Conservation (phyloP, 169 alveolate genomes). For the Plasmodium vivax region DNA sequence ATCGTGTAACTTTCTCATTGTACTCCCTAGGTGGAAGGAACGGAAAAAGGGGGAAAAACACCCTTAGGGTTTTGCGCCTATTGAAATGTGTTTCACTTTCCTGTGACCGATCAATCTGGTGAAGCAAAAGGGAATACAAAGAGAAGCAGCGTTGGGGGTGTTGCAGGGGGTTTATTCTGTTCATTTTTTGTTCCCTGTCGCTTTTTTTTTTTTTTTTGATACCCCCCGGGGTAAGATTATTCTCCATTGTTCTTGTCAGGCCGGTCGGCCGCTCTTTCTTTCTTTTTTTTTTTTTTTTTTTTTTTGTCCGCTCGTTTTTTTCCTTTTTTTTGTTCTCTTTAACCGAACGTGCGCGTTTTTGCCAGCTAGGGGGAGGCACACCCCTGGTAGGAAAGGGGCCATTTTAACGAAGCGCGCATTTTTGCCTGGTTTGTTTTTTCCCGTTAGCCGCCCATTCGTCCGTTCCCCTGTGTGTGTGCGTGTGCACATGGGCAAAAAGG, state of each 20-base stretch:
- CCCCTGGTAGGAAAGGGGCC: neutral
- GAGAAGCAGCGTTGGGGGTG: neutral
- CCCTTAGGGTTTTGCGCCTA: neutral
- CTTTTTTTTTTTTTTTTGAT: neutral
- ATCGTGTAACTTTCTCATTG: neutral
- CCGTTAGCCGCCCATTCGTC: neutral
- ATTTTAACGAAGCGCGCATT: constrained; percentile 1
- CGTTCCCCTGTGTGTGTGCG: constrained; percentile 23
- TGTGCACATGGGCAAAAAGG: constrained; percentile 12
- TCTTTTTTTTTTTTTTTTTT: neutral
- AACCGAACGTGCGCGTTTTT: neutral
- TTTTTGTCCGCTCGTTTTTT: neutral
- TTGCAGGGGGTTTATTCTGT: neutral
- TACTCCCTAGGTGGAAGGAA: neutral
- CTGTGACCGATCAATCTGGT: neutral
- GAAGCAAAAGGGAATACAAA: neutral
- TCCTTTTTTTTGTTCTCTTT: constrained; percentile 3
- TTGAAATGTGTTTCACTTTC: neutral
- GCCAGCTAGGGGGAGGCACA: neutral
- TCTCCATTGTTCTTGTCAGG: neutral
- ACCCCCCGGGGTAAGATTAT: neutral
- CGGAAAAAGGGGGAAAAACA: neutral
- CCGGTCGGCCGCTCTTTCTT: neutral
- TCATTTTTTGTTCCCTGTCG: neutral
- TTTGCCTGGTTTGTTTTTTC: neutral